Base-by-base conservation (phyloP, 164 flowering plant genomes). In the Sedum album region DNA sequence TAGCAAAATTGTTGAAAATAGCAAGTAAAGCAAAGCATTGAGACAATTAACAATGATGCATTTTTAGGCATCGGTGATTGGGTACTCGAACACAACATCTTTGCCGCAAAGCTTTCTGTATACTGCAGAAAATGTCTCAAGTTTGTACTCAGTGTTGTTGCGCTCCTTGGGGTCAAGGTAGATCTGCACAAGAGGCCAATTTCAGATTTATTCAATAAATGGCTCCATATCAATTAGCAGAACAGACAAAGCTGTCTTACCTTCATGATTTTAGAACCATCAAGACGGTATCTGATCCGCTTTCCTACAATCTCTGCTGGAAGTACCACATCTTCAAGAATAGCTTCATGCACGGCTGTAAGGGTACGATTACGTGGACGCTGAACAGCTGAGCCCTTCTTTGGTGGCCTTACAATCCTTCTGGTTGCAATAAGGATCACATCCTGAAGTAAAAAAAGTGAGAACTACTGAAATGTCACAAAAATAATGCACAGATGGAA, bases 161-260 rank as follows among this genome's bases (percentile, higher is more conserved):
- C 83, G 71, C 68, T 86, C 91, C 80, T 90, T 90, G 0, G 93
- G 90, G 69, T 90, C 96, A 79, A 90, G 74, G 78, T 76, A 86
- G 1, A 90, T 77, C 96, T 90, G 78, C 31, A 20, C 17, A 15
- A 20, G 1, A 13, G 30, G 38, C 3, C 5, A 7, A 35, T 7
- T 3, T 35, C 38, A 35, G 3, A 35, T 3, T 7, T 3, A 35
- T 7, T 35, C 5, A 35, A 35, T 35, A 35, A 3, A 7, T 35
- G 5, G 38, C 38, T 35, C 5, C 7, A 35, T 35, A 35, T 35
- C 38, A 35, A 35, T 3, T 15, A 17, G 48, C 1, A 3, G 33
- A 6, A 53, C 33, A 26, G 1, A n/a, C n/a, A n/a, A 2, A 57
- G 62, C 6, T 28, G 62, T 2, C 8, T 18, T 41, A 65, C 67